Evolutionary conservation across 106 monocot genomes (phyloP), one percentile per base, ranked within the genome.

Genomic region (Dioscorea zingiberensis): DNA sequence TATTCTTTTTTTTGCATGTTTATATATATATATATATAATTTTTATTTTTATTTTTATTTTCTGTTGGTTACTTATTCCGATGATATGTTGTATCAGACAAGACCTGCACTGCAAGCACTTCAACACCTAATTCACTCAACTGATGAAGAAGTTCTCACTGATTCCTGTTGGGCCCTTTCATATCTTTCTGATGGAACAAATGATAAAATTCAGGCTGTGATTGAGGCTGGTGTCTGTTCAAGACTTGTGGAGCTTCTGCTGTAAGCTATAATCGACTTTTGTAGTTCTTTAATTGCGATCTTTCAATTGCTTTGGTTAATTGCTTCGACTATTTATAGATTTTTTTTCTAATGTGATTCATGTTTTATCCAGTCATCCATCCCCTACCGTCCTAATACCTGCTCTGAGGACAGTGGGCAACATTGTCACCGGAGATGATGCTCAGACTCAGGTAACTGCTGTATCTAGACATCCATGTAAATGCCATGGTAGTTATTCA

Each of bases 381-480:
- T 62, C 74, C 5, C 70, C 62, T 67, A 27, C 74, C 11, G 83
- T 79, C 47, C 58, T 79, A 19, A 64, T 73, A 3, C 78, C 78
- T 47, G 63, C 73, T 38, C 69, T 79, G 17, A 61, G 73, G 27
- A 63, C 73, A 19, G 69, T 79, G 61, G 78, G 78, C 3, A 79
- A 73, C 66, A 83, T 83, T 55, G 78, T 78, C 18, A 78, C 78
- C 63, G 83, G 83, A 27, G 71, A 83, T 83, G 83, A 83, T 83
- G 47, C 28, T 65, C 83, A 83, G 63, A 82, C 82, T 32, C 82
- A 82, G 82, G 82, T 82, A 66, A 4, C 21, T 38, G 4, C 23
- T 64, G 13, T 64, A 23, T 62, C 18, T 49, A 25, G 45, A 19
- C 4, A 30, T 18, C 22, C 22, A 25, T 45, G 49, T 28, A 22